Evolutionary conservation across 2,329 filamentous ascomycete genomes (phyloP), one percentile per base, ranked within the genome.

Genomic region (Helotiales sp.): DNA sequence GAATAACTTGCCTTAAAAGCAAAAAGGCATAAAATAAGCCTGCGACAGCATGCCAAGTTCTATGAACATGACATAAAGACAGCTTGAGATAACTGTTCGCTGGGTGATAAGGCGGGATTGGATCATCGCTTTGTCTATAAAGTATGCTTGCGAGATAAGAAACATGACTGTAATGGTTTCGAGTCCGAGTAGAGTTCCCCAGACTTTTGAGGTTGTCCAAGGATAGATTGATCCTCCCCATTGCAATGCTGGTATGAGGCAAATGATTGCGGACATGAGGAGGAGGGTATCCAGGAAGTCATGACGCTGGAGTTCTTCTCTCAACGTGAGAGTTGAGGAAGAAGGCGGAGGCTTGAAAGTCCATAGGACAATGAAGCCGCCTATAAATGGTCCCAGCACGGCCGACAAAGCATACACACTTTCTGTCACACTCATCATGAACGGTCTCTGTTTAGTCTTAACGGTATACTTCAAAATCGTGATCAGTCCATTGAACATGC

Each of bases 331-430:
- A 13, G 31, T 38, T 13, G 15, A 12, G 7, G 22, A n/a, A n/a
- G 27, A 13, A 6, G 30, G 15, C 30, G 48, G 24, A 15, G 31
- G 7, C 19, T 51, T 51, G 24, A 51, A 36, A 13, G 48, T 51
- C 19, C 15, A 27, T 7, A 24, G 7, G 12, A 31, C 29, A 25
- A 51, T 38, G 3, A 81, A 79, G 15, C 87, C 87, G 19, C 87
- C 84, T 2, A 87, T 71, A 1, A 86, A 74, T 0, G 86, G 87
- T 0, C 87, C 87, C 13, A 88, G 71, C 0, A 81, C 81, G 22
- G 79, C 81, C 2, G 86, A 85, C 15, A 88, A 69, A 1, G 85
- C 85, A 86, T 86, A 89, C 0, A 88, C 81, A 38, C 85, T 77
- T 6, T 84, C 85, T 49, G 87, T 81, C 40, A 89, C 71, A 2